Evolutionary conservation across 257 asterid species (phyloP).

Genomic region (Solanum virginianum): DNA sequence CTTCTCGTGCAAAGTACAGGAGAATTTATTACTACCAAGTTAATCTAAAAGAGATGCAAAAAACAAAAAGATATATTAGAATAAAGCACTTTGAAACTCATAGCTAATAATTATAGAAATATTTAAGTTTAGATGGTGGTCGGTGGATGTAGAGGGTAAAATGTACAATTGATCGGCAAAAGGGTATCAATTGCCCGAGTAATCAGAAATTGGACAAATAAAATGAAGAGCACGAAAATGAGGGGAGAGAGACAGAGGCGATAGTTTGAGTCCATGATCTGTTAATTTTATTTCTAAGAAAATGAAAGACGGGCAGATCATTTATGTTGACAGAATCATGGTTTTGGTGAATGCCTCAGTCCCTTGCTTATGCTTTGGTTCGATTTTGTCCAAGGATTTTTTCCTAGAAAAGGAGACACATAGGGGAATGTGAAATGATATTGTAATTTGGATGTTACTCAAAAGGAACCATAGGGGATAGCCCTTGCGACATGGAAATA

Average conservation of each 20-base stretch:
- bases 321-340: neutral
- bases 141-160: neutral
- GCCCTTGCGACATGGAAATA: neutral
- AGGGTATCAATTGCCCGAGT: neutral
- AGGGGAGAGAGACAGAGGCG: neutral
- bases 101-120: neutral
- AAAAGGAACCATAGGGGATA: neutral
- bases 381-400: neutral
- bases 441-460: neutral
- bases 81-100: neutral
- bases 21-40: neutral
- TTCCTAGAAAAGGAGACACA: neutral
- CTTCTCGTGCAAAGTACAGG: neutral
- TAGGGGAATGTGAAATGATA: neutral
- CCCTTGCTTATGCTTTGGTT: neutral
- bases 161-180: neutral
- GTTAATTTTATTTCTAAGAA: neutral
- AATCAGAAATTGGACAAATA: no score
- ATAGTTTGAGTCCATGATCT: neutral
- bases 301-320: neutral
- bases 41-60: neutral
- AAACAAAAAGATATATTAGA: neutral
- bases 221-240: neutral
- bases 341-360: neutral
- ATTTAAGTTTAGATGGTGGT: neutral